A percentile compares a stretch with the other conserved stretches of the same genome.
Conservation (phyloP, 78 protist species). For the Dictyostelium discoideum region DNA sequence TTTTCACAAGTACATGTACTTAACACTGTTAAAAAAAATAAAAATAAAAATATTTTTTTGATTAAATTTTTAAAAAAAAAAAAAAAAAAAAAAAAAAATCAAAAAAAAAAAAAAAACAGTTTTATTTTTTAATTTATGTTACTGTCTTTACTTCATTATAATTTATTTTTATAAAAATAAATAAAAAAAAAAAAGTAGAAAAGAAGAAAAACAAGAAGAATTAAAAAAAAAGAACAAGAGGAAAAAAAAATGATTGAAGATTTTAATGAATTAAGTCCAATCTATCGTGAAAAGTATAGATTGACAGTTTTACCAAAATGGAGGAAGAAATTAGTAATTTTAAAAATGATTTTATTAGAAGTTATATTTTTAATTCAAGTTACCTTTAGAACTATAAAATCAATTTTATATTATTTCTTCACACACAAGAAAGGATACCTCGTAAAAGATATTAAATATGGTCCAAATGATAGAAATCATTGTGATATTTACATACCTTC, state of each 20-base stretch:
- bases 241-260: background rate
- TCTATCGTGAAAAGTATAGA: background rate
- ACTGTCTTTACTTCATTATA: no score
- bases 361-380: background rate
- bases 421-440: background rate
- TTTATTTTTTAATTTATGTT: no score
- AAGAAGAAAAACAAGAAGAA: background rate
- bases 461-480: slow-evolving; percentile 22
- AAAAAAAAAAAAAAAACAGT: no score
- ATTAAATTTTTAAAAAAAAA: no score
- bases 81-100: no score
- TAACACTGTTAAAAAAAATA: no score
- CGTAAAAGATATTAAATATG: slow-evolving; percentile 42
- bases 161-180: no score
- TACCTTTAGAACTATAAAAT: background rate
- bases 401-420: background rate
- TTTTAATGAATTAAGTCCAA: background rate
- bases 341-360: background rate
- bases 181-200: background rate
- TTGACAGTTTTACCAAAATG: slow-evolving; percentile 6
- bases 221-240: background rate
- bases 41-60: no score
- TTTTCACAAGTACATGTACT: no score
- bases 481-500: slow-evolving; percentile 41
- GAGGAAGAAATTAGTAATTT: slow-evolving; percentile 6